Evolutionary conservation across 108 stramenopile species (phyloP), one percentile per base, ranked within the genome.

Genomic region (Stephanodiscus triporus): DNA sequence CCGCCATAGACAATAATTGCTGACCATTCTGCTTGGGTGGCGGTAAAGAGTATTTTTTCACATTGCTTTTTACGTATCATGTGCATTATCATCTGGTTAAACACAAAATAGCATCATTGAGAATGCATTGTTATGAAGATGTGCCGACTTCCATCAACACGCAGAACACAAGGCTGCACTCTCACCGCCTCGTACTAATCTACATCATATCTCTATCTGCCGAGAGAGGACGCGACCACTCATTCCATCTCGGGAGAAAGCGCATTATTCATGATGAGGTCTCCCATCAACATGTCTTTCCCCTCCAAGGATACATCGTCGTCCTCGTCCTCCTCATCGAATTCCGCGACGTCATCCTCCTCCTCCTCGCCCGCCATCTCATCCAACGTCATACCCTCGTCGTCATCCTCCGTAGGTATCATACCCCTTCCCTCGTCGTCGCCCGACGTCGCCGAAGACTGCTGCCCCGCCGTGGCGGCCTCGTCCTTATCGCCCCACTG

Each of bases 401-500:
- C 43, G 43, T 45, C 43, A 14, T 45, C 43, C 43, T 45, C 43
- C 16, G 43, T 45, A 13, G 43, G 43, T 45, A 45, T 45, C 43
- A 16, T 16, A 3, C 14, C 43, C 43, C 43, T 13, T 45, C 43
- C 43, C 2, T 45, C 43, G 16, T 45, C 14, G 43, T 45, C 43
- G 43, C 11, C 14, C 43, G 16, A 45, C 43, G 43, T 14, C 43
- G 14, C 14, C 43, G 16, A 45, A 13, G 43, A 16, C 43, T 1
- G 4, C 16, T 45, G 43, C 16, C 13, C 20, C 26, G 47, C 36
- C 45, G 53, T 14, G 53, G 51, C 16, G 19, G 50, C 68, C 29
- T 72, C 82, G 32, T 81, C 82, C 54, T 78, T 80, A 47, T 84
- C 86, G 6, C 85, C 87, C 97, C 97, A 98, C 48, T 90, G 85